Conservation (phyloP, 768 basidiomycete species). For the Myochromella boudieri region DNA sequence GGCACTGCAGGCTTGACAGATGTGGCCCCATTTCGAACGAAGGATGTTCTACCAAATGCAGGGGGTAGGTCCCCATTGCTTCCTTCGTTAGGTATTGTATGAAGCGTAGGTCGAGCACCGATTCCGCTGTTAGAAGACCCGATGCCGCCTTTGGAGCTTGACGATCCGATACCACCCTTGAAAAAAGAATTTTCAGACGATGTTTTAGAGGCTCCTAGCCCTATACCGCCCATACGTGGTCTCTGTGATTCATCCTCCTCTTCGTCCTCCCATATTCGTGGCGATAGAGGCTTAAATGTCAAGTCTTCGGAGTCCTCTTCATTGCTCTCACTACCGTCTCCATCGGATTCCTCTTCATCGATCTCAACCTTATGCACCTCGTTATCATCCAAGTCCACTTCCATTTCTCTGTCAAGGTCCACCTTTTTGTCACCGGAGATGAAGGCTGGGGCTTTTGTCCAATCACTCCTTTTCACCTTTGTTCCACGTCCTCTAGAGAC, state of each 20-base stretch:
- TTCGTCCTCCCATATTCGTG: constrained; percentile 52
- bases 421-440: constrained; percentile 57
- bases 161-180: constrained; percentile 30
- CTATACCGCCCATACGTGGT: constrained; percentile 48
- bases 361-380: constrained; percentile 32
- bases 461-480: constrained; percentile 50
- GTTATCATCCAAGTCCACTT: constrained; percentile 23
- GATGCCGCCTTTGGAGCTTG: constrained; percentile 27
- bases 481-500: constrained; percentile 21
- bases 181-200: constrained; percentile 1
- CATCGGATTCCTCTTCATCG: constrained; percentile 35
- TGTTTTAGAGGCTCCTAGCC: constrained; percentile 23
- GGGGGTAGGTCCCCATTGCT: constrained; percentile 35
- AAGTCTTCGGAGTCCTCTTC: constrained; percentile 43
- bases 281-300: constrained; percentile 49
- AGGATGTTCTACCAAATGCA: constrained; percentile 39
- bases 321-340: constrained; percentile 33
- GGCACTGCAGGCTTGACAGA: constrained; percentile 48
- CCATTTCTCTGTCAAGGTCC: constrained; percentile 43
- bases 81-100: constrained; percentile 17
- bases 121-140: constrained; percentile 19
- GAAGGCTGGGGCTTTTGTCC: constrained; percentile 79
- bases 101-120: constrained; percentile 23
- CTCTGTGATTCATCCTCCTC: constrained; percentile 41
- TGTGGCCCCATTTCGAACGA: constrained; percentile 52